Conservation (phyloP, 495 filamentous ascomycete genomes). For the Pseudoneurospora amorphoporcata region DNA sequence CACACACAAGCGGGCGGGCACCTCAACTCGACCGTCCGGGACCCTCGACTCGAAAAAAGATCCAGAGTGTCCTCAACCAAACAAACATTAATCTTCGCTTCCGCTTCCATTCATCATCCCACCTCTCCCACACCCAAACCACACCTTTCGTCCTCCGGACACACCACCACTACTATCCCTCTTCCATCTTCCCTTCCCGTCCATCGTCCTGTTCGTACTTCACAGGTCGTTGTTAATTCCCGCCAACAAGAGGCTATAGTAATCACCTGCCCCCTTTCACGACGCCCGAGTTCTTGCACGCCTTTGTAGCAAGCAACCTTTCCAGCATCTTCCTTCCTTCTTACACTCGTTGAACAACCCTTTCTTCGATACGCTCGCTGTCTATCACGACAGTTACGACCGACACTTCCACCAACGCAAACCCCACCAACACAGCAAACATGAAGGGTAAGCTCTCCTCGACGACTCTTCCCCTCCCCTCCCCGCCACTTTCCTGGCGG, state of each 20-base stretch:
- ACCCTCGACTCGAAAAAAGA: slow-evolving; percentile 1
- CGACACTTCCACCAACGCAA: slow-evolving; percentile 6
- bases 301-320: neutral
- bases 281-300: neutral
- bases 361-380: slow-evolving; percentile 10
- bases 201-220: neutral
- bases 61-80: slow-evolving; percentile 9
- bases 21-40: neutral
- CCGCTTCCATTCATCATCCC: neutral
- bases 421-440: slow-evolving; percentile 10
- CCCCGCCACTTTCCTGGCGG: too few relatives aligned
- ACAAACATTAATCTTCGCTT: neutral
- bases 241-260: neutral
- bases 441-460: slow-evolving; percentile 42
- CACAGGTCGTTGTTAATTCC: neutral
- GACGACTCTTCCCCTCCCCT: neutral
- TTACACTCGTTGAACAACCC: slow-evolving; percentile 22
- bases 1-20: neutral
- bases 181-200: neutral
- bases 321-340: slow-evolving; percentile 15
- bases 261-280: neutral
- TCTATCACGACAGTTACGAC: neutral
- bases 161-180: neutral
- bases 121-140: neutral
- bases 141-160: neutral